Evolutionary conservation across 306 rosid genomes (phyloP).

Genomic region (Sesbania bispinosa): DNA sequence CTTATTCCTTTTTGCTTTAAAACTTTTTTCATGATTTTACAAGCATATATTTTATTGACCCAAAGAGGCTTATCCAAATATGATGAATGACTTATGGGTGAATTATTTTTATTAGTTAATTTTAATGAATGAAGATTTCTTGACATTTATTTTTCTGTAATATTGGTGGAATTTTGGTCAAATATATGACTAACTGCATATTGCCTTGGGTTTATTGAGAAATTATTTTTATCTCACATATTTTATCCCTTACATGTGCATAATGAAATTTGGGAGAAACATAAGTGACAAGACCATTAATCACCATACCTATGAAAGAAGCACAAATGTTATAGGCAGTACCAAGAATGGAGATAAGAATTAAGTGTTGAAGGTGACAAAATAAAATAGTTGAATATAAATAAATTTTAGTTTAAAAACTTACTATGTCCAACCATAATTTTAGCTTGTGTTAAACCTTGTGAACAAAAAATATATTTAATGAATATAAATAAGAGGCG

Average conservation of each 20-base stretch:
- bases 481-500: no score
- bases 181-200: no score
- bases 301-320: background rate
- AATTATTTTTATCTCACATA: background rate
- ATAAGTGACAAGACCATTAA: background rate
- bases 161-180: background rate
- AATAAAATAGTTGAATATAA: no score
- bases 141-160: background rate
- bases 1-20: no score
- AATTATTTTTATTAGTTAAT: background rate
- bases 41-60: no score
- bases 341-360: background rate
- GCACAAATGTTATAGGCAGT: background rate
- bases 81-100: slow-evolving; percentile 86
- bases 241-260: background rate
- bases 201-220: background rate
- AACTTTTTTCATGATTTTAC: no score
- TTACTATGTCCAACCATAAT: background rate
- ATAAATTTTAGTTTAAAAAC: background rate
- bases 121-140: background rate
- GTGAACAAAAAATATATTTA: no score
- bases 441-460: no score
- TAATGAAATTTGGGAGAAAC: background rate
- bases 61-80: slow-evolving; percentile 40
- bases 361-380: background rate